Evolutionary conservation across 176 grass and related monocot genomes (phyloP).

Genomic region (Microstegium vimineum): DNA sequence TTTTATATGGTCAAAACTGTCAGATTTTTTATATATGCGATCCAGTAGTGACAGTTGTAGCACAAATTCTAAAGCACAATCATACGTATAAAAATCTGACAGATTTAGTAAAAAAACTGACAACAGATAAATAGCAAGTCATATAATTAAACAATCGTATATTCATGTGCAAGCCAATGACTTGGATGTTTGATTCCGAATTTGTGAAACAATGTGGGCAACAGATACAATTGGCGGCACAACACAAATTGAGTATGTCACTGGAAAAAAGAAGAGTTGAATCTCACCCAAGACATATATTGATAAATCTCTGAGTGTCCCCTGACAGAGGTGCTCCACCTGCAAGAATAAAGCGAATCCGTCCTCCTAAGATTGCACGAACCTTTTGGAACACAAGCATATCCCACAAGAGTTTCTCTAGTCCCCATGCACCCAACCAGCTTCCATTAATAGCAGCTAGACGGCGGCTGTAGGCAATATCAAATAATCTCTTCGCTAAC

Average conservation of each 20-base stretch:
- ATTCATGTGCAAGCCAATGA: not conserved
- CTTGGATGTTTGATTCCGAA: not conserved
- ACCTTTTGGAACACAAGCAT: conserved; percentile 83
- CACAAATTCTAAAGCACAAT: too few species aligned
- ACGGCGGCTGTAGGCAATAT: conserved; percentile 71
- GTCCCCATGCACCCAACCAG: conserved; percentile 93
- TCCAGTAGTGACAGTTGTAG: too few species aligned
- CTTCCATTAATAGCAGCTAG: conserved; percentile 88
- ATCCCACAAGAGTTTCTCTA: conserved; percentile 89
- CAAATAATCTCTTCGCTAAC: conserved; percentile 76
- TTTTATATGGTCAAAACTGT: too few species aligned
- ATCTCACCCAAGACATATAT: conserved; percentile 97
- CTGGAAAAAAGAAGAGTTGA: not conserved
- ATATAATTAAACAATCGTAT: not conserved
- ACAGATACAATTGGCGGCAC: not conserved
- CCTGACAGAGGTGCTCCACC: conserved; percentile 84
- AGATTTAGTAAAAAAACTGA: too few species aligned
- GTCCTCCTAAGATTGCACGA: conserved; percentile 72
- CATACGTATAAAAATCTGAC: too few species aligned
- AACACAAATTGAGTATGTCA: not conserved
- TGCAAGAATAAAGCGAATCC: conserved; percentile 75
- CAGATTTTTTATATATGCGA: too few species aligned
- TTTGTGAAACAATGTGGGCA: not conserved
- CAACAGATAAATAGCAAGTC: too few species aligned
- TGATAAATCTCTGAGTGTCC: conserved; percentile 95